These are phyloP conservation scores for Debaryomyces robertsiae DNA, from an alignment of 1,139 yeast genomes.

Conservation along the genomic window DNA sequence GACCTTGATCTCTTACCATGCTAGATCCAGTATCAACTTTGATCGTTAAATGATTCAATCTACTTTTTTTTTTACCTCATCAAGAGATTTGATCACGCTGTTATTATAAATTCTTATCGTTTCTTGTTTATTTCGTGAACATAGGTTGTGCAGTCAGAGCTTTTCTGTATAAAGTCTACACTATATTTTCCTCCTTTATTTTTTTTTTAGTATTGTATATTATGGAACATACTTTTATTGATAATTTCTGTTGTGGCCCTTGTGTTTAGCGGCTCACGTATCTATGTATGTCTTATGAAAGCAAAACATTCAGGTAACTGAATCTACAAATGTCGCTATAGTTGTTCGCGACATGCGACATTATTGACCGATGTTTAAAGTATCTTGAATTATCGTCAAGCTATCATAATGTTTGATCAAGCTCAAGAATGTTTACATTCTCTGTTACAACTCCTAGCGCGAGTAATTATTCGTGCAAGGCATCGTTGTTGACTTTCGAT, in stretches of 20 bases:
- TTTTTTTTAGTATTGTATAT: too few relatives aligned
- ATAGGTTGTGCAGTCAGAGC: too few relatives aligned
- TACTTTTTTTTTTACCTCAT: neutral
- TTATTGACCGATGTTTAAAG: neutral
- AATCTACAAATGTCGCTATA: too few relatives aligned
- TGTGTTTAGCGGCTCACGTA: too few relatives aligned
- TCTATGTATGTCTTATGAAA: too few relatives aligned
- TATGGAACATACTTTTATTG: too few relatives aligned
- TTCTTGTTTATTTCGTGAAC: too few relatives aligned
- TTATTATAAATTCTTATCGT: neutral
- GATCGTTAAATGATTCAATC: constrained; percentile 3
- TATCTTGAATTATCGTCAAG: too few relatives aligned
- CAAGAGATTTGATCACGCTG: neutral
- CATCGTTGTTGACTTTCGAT: constrained; percentile 48
- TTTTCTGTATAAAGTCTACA: too few relatives aligned
- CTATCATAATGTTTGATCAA: neutral
- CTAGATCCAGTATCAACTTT: constrained; percentile 40
- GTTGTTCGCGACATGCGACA: neutral
- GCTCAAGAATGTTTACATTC: constrained; percentile 40
- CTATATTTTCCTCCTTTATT: too few relatives aligned
- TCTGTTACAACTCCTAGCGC: constrained; percentile 38
- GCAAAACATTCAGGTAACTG: too few relatives aligned
- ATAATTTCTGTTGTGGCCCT: too few relatives aligned
- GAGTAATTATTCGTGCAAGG: constrained; percentile 39
- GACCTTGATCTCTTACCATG: constrained; percentile 47